Conservation (phyloP, 2,329 filamentous ascomycete species). For the Calonectria leucothoes region DNA sequence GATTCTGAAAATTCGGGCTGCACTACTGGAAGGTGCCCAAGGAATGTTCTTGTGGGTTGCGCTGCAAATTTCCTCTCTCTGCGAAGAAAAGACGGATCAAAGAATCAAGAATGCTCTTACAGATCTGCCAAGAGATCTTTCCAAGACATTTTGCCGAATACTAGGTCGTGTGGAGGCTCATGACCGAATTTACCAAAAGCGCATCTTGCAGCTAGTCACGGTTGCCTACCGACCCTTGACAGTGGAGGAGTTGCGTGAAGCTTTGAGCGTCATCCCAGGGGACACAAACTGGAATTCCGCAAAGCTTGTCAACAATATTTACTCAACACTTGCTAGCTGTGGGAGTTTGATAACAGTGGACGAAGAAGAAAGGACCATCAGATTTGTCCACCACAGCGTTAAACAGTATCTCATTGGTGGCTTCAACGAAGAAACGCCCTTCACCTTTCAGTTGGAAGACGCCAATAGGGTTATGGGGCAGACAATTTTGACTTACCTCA, state of each 20-base stretch:
- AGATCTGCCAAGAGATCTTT: constrained; percentile 45
- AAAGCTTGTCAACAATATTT: constrained; percentile 38
- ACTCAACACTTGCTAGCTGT: constrained; percentile 42
- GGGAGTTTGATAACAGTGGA: constrained; percentile 49
- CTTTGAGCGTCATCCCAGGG: constrained; percentile 50
- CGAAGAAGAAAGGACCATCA: constrained; percentile 47
- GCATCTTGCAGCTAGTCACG: constrained; percentile 46
- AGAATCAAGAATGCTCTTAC: constrained; percentile 47
- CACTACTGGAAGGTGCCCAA: constrained; percentile 40
- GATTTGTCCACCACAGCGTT: constrained; percentile 50
- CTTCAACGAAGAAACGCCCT: not conserved
- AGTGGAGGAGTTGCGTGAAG: constrained; percentile 50
- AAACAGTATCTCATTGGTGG: constrained; percentile 46
- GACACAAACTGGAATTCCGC: constrained; percentile 39
- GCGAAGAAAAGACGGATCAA: constrained; percentile 48
- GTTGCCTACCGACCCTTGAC: constrained; percentile 46
- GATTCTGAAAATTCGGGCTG: constrained; percentile 31
- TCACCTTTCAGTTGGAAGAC: not conserved
- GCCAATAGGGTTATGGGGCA: constrained; percentile 10
- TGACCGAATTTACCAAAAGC: constrained; percentile 33
- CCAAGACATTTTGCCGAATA: constrained; percentile 46
- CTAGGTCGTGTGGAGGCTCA: constrained; percentile 35
- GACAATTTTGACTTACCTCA: constrained; percentile 11
- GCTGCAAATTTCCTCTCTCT: constrained; percentile 49
- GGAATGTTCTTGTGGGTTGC: constrained; percentile 54